Conservation (phyloP, 495 filamentous ascomycete species). For the Podospora pseudocomata region DNA sequence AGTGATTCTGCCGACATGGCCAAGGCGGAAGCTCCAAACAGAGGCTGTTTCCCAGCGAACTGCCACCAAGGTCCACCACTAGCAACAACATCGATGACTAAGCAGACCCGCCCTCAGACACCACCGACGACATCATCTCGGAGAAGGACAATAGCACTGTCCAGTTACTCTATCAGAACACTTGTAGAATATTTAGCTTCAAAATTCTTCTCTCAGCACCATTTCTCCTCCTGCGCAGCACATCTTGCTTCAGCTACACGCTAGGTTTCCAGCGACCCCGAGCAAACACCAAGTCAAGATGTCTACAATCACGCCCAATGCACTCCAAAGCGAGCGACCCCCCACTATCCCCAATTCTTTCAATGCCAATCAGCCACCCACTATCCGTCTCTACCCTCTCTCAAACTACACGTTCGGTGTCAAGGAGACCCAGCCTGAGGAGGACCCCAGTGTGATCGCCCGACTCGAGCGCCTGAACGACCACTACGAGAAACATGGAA, state of each 20-base stretch:
- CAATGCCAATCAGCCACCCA: slow-evolving; percentile 81
- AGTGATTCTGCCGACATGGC: background rate
- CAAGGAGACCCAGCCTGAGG: slow-evolving; percentile 96
- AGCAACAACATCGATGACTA: background rate
- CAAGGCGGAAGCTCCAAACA: background rate
- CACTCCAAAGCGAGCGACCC: slow-evolving; percentile 69
- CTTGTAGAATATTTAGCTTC: background rate
- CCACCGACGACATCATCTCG: background rate
- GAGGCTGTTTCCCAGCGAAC: background rate
- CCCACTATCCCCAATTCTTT: slow-evolving; percentile 79
- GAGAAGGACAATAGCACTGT: background rate
- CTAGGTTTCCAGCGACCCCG: background rate
- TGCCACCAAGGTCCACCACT: background rate
- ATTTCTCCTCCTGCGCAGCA: background rate
- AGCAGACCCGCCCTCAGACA: background rate
- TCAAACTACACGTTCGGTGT: slow-evolving; percentile 99
- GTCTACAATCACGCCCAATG: slow-evolving; percentile 68
- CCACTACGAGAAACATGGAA: slow-evolving; percentile 86
- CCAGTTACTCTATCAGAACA: background rate
- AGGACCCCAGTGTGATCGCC: slow-evolving; percentile 91
- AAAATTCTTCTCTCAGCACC: background rate
- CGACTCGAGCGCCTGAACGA: slow-evolving; percentile 90
- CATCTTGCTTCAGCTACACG: background rate
- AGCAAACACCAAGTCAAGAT: slow-evolving; percentile 42
- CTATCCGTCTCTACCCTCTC: slow-evolving; percentile 89